A percentile compares a stretch with the other conserved stretches of the same genome.
Conservation (phyloP, 768 basidiomycete genomes). For the Leccinum ochraceum region DNA sequence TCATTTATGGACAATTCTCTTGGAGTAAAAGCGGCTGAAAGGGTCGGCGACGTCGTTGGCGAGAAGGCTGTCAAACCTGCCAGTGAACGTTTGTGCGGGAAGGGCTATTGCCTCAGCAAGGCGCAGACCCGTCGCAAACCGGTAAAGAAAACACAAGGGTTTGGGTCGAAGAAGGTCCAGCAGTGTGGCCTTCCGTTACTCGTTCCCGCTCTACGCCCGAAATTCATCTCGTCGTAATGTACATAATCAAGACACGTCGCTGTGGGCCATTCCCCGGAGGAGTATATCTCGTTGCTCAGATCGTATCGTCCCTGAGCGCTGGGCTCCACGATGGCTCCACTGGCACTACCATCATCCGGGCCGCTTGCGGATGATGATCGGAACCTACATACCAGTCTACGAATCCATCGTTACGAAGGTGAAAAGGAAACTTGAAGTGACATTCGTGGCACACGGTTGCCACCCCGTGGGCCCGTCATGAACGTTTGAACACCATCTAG, state of each 20-base stretch:
- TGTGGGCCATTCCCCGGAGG: not conserved
- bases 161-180: slow-evolving; percentile 9
- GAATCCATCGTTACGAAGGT: slow-evolving; percentile 5
- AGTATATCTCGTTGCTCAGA: slow-evolving; percentile 15
- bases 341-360: not conserved
- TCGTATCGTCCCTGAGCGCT: slow-evolving; percentile 1
- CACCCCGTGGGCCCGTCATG: slow-evolving; percentile 5
- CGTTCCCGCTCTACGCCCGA: slow-evolving; percentile 23
- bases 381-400: slow-evolving; percentile 12
- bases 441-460: slow-evolving; percentile 15
- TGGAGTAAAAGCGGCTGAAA: slow-evolving; percentile 21
- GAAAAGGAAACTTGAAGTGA: slow-evolving; percentile 13
- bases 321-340: slow-evolving; percentile 1
- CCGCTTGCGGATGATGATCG: slow-evolving; percentile 29
- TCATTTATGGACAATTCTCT: slow-evolving; percentile 12
- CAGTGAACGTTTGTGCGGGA: slow-evolving; percentile 6
- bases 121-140: not conserved
- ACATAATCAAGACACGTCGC: slow-evolving; percentile 14
- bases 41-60: not conserved
- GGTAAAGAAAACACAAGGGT: slow-evolving; percentile 6
- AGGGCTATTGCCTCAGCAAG: slow-evolving; percentile 14
- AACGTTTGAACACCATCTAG: not conserved
- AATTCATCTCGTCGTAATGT: slow-evolving; percentile 4
- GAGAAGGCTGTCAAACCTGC: slow-evolving; percentile 12
- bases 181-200: not conserved